phyloP scores from a whole-genome alignment of 106 monocot species.

The Allium fistulosum region DNA sequence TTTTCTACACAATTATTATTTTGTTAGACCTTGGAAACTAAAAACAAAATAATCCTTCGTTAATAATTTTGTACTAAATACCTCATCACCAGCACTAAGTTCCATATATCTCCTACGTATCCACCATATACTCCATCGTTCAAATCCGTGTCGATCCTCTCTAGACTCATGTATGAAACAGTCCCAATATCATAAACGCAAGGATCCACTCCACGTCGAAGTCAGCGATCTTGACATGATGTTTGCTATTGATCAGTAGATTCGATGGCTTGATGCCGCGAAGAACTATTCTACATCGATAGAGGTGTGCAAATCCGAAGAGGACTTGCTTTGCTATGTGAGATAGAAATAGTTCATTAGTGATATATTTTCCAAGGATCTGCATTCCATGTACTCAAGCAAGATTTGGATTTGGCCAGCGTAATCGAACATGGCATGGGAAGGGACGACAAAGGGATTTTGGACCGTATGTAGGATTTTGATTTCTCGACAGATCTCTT shows the following conservation, averaged over 20 bases:
- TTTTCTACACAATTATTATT: constrained; percentile 64
- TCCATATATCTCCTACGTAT: constrained; percentile 89
- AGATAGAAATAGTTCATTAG: constrained; percentile 33
- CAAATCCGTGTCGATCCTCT: constrained; percentile 85
- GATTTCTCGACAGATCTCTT: constrained; percentile 75
- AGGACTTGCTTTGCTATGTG: constrained; percentile 62
- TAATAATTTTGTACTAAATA: constrained; percentile 16
- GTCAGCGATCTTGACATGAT: constrained; percentile 87
- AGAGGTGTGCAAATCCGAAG: constrained; percentile 68
- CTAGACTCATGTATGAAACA: constrained; percentile 95
- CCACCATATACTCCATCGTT: constrained; percentile 83
- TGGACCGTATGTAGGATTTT: constrained; percentile 64
- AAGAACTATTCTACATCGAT: constrained; percentile 73
- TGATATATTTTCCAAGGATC: constrained; percentile 53
- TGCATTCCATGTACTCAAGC: constrained; percentile 69
- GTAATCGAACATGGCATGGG: constrained; percentile 66
- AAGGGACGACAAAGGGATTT: constrained; percentile 56
- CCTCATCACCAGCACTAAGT: constrained; percentile 95
- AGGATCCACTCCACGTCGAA: constrained; percentile 88
- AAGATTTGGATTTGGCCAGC: constrained; percentile 69
- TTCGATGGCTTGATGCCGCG: constrained; percentile 94
- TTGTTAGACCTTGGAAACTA: constrained; percentile 1
- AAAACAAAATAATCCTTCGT: background rate
- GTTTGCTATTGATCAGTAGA: constrained; percentile 55
- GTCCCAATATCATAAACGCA: constrained; percentile 86